These are phyloP conservation scores for Pichia membranifaciens DNA, from an alignment of 805 yeast genomes.

Conservation along the genomic window DNA sequence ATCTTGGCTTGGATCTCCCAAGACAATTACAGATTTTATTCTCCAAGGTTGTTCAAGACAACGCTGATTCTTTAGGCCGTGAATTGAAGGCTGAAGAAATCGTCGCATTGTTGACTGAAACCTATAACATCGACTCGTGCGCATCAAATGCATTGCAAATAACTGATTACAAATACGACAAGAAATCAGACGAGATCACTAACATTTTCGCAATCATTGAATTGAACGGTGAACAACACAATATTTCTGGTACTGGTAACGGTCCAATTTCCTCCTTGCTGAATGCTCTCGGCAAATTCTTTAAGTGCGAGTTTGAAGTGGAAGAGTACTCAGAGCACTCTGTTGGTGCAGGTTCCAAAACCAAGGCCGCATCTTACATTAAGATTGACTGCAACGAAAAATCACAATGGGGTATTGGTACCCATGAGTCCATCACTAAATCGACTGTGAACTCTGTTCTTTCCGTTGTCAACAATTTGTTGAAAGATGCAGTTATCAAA, in stretches of 20 bases:
- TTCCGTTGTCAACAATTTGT: constrained; percentile 53
- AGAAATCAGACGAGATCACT: constrained; percentile 36
- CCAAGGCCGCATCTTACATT: constrained; percentile 72
- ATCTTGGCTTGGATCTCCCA: constrained; percentile 69
- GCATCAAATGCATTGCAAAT: constrained; percentile 32
- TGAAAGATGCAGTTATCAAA: constrained; percentile 5
- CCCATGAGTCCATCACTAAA: constrained; percentile 82
- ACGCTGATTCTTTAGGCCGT: constrained; percentile 61
- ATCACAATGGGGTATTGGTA: constrained; percentile 82
- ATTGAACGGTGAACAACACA: constrained; percentile 29
- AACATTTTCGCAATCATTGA: constrained; percentile 37
- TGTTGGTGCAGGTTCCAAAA: constrained; percentile 62
- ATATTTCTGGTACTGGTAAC: constrained; percentile 58
- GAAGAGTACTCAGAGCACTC: constrained; percentile 67
- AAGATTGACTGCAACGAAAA: constrained; percentile 23
- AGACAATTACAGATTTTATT: constrained; percentile 64
- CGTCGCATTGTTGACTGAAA: constrained; percentile 45
- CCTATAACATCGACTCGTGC: constrained; percentile 45
- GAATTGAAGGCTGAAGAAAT: constrained; percentile 68
- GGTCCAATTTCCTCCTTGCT: constrained; percentile 75
- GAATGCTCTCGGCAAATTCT: constrained; percentile 52
- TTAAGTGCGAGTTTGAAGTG: constrained; percentile 53
- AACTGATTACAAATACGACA: constrained; percentile 37
- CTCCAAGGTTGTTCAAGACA: constrained; percentile 56
- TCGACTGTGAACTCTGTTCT: constrained; percentile 71